Evolutionary conservation across 2,329 filamentous ascomycete species (phyloP).

Genomic region (Xylaria sp.): DNA sequence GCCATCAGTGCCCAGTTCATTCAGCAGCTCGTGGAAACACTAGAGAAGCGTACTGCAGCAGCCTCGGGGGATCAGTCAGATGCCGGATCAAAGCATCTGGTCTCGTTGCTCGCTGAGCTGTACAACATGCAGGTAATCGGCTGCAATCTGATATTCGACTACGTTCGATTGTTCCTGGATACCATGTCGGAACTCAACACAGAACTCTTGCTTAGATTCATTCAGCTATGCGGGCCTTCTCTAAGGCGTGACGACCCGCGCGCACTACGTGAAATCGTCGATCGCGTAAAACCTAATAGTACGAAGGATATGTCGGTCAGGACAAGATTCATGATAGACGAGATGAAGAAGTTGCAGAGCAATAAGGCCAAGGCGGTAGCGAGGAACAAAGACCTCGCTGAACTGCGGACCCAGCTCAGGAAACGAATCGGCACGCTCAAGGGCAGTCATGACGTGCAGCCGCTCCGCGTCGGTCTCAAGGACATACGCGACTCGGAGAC

Average conservation of each 20-base stretch:
- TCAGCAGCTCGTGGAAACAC: conserved; percentile 78
- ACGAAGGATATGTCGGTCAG: conserved; percentile 80
- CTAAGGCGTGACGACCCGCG: conserved; percentile 89
- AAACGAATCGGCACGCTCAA: conserved; percentile 86
- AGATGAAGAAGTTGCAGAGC: conserved; percentile 93
- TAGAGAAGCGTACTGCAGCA: conserved; percentile 71
- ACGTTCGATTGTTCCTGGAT: conserved; percentile 79
- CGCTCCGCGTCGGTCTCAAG: conserved; percentile 80
- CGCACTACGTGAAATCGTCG: conserved; percentile 87
- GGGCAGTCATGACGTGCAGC: conserved; percentile 66
- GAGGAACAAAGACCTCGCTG: conserved; percentile 76
- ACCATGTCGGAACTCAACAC: conserved; percentile 86
- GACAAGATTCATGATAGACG: conserved; percentile 98
- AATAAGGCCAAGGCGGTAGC: conserved; percentile 84
- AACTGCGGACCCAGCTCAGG: conserved; percentile 88
- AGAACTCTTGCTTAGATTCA: conserved; percentile 84
- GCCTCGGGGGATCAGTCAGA: conserved; percentile 51
- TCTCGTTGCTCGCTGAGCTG: conserved; percentile 84
- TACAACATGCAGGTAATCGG: conserved; percentile 93
- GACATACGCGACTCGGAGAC: conserved; percentile 87
- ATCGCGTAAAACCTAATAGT: conserved; percentile 78
- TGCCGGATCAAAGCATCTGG: conserved; percentile 63
- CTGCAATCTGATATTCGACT: conserved; percentile 87
- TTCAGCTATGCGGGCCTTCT: conserved; percentile 83
- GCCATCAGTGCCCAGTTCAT: conserved; percentile 91